Conservation (phyloP, 176 grass and related monocot genomes). For the Eleusine indica region DNA sequence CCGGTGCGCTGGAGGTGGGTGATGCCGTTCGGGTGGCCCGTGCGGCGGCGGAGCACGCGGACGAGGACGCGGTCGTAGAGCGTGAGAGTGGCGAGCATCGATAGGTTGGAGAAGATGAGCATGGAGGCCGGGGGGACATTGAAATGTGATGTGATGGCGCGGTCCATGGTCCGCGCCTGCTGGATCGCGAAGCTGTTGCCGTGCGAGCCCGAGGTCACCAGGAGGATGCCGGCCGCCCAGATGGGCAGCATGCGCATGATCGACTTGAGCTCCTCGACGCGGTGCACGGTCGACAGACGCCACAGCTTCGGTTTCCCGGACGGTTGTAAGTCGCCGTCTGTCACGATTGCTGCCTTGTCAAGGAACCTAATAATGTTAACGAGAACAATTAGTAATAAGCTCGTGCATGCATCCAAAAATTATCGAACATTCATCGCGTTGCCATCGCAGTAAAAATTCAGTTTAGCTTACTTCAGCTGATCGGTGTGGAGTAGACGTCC, state of each 20-base stretch:
- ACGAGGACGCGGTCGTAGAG: constrained; percentile 78
- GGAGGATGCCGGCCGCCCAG: constrained; percentile 57
- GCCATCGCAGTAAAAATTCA: too few relatives aligned
- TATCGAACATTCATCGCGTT: background rate
- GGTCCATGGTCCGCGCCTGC: constrained; percentile 64
- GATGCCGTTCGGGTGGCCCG: constrained; percentile 62
- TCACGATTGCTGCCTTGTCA: constrained; percentile 57
- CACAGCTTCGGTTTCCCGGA: constrained; percentile 48
- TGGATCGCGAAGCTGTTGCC: constrained; percentile 58
- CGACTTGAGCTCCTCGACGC: constrained; percentile 72
- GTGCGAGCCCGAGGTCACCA: constrained; percentile 57
- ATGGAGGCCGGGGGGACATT: constrained; percentile 52
- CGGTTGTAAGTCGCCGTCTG: constrained; percentile 36
- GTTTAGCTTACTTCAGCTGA: constrained; percentile 50
- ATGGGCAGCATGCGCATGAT: constrained; percentile 67
- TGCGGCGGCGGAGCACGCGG: constrained; percentile 52
- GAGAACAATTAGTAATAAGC: background rate
- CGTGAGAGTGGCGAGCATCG: constrained; percentile 57
- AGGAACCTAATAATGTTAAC: constrained; percentile 6
- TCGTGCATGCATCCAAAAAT: background rate
- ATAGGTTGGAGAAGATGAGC: constrained; percentile 52
- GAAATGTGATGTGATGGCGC: background rate
- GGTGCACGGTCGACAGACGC: constrained; percentile 67
- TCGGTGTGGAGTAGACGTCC: constrained; percentile 58
- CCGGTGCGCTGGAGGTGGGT: constrained; percentile 81